Base-by-base conservation (phyloP, 331 rosid genomes). In the Stylosanthes scabra region DNA sequence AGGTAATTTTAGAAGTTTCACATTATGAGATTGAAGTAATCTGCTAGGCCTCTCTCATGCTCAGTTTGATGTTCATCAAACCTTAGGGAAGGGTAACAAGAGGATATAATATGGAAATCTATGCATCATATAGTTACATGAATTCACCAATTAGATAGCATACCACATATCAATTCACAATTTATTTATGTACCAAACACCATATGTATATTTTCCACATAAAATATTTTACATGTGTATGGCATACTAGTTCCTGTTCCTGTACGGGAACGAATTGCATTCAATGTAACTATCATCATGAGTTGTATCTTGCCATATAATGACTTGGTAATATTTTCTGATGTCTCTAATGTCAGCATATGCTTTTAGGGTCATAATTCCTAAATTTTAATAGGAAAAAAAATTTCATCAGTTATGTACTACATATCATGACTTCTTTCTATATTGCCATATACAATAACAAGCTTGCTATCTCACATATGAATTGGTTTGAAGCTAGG, bases 31-130 rank as follows among this genome's bases (percentile, higher is more conserved):
- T 46, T 46, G 46, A 41, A 9, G 46, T 41, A 41, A 46, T 49
- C 61, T 31, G 10, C 51, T 31, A 29, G 44, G 46, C 15, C 34
- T 40, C 34, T 40, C 25, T 45, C 25, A 29, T 65, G 14, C 41
- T 12, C 41, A 67, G 11, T 14, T 29, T 29, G 60, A 39, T 50
- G 5, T 67, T 31, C 25, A 67, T 51, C 13, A 50, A 42, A 15
- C 68, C 15, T 68, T 11, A 4, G 54, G 52, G 49, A 29, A 59
- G 59, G 68, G 31, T 44, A 11, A 55, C 59, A 4, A 42, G 50
- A 20, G 68, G 16, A 31, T 28, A 9, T 29, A 50, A 31, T 28
- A 13, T 14, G 14, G 11, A 34, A 42, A 27, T 7, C 5, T 40
- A 6, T 13, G 15, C 59, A 12, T 20, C 25, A 20, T 20, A 20